Evolutionary conservation across 768 basidiomycete genomes (phyloP), one percentile per base, ranked within the genome.

Genomic region (Dacryopinax spathularia): DNA sequence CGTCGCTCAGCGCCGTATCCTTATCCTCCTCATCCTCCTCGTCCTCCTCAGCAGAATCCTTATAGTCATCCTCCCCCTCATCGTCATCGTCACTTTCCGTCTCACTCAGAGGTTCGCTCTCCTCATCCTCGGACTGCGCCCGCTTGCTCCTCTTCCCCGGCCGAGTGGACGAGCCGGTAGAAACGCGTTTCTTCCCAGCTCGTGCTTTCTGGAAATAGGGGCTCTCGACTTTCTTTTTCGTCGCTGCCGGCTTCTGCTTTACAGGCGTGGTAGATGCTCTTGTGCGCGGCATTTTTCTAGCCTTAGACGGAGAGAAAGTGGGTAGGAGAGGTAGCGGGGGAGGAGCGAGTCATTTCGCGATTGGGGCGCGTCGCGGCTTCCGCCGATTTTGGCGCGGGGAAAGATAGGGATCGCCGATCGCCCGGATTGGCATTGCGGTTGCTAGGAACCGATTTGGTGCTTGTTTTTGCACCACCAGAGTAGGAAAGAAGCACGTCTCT

Each of bases 31-130:
- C 63, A 20, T 66, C 66, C 3, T 65, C 67, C 2, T 63, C 66
- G 10, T 66, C 70, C n/a, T n/a, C n/a, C n/a, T n/a, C n/a, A n/a
- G n/a, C n/a, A n/a, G n/a, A n/a, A 1, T 68, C 67, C 13, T 61
- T 66, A 6, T 62, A 63, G 27, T 68, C 67, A 20, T 63, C 67
- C 2, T 69, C 70, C 33, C 66, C 67, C 22, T 70, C 69, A 20
- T 63, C 70, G 37, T 70, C 70, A 4, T 56, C 48, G 18, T 56
- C n/a, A n/a, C n/a, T n/a, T n/a, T n/a, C 48, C 7, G 48, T 27
- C 48, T 56, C 48, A 2, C 5, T 56, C 5, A 6, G 9, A 10
- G 10, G 48, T 29, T 56, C 48, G 48, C 25, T 56, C 6, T 27
- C 65, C 5, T 65, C 66, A 34, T 67, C 64, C n/a, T 66, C 65